Evolutionary conservation across 148 eudicot species (phyloP), one percentile per base, ranked within the genome.

Genomic region (Spergularia marina): DNA sequence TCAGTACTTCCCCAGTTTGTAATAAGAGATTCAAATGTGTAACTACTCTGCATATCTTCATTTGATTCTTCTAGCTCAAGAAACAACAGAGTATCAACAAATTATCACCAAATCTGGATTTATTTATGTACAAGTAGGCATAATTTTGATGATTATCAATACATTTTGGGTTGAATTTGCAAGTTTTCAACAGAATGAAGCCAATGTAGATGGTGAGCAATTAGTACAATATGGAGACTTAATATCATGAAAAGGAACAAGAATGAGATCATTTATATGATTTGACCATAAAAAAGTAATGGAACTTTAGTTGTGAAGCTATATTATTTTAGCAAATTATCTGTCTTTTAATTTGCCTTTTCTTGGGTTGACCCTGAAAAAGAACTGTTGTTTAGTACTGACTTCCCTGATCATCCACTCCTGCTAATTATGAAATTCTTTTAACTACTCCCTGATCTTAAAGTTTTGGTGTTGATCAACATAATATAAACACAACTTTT

Each of bases 41-140:
- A 74, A 74, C 78, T 68, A 20, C 78, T 79, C 70, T 69, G 5
- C 56, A 75, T 39, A 15, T 74, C 47, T 75, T 68, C 73, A 68
- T 81, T 40, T 53, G 65, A 80, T 80, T 82, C 79, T 71, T 82
- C 68, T 74, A 74, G 53, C 21, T 77, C 79, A 80, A 82, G 82
- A 83, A 81, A 86, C 88, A 86, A 80, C 39, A 62, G 81, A 72
- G 55, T 83, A 71, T 73, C 70, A 76, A 80, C 84, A 84, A 78
- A 80, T 72, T 74, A 71, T 52, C 78, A 87, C 87, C 90, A 74
- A 85, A 81, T 73, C 76, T 67, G 74, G 72, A 75, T 54, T 78
- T 81, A 80, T 55, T 55, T 44, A 10, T 66, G 49, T 52, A 9
- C 74, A 78, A 72, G 65, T 72, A 55, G 67, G 25, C 39, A 64